Percentiles rank a stretch among this genome's conserved stretches.
phyloP scores from a whole-genome alignment of 139 green algal species.

The Volvox africanus region DNA sequence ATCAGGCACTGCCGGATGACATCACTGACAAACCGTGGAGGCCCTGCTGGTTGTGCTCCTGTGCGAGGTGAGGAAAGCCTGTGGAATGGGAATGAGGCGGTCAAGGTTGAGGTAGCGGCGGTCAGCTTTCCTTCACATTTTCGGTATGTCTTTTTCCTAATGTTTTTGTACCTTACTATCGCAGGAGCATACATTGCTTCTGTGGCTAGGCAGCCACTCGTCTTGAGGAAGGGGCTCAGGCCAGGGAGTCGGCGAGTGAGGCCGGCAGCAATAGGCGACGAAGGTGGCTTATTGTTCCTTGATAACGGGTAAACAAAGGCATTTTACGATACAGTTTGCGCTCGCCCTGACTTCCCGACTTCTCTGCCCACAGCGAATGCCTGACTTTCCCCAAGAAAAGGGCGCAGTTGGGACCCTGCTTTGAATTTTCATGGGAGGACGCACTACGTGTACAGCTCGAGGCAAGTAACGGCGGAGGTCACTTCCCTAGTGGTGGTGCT shows the following conservation, averaged over 20 bases:
- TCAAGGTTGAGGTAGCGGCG: neutral
- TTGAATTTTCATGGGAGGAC: slow-evolving; percentile 64
- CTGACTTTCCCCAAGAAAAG: slow-evolving; percentile 29
- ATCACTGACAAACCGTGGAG: slow-evolving; percentile 16
- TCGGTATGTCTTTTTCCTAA: neutral
- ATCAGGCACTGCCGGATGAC: neutral
- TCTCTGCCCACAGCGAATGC: slow-evolving; percentile 18
- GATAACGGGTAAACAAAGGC: slow-evolving; percentile 25
- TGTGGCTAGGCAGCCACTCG: neutral
- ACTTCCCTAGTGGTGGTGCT: no score
- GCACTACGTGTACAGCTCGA: slow-evolving; percentile 70
- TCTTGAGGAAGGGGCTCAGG: neutral
- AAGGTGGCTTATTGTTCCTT: slow-evolving; percentile 32
- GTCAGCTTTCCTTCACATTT: neutral
- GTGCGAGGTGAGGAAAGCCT: neutral
- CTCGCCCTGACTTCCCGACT: neutral
- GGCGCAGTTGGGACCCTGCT: slow-evolving; percentile 24
- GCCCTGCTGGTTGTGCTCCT: neutral
- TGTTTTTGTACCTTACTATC: neutral
- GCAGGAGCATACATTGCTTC: neutral
- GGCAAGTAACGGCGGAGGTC: slow-evolving; percentile 13
- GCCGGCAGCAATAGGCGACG: neutral
- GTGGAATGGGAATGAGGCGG: neutral
- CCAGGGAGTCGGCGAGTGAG: neutral
- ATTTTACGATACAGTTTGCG: neutral